These are phyloP conservation scores for Eucalyptus microcorys DNA, from an alignment of 345 rosid species.

Conservation along the genomic window DNA sequence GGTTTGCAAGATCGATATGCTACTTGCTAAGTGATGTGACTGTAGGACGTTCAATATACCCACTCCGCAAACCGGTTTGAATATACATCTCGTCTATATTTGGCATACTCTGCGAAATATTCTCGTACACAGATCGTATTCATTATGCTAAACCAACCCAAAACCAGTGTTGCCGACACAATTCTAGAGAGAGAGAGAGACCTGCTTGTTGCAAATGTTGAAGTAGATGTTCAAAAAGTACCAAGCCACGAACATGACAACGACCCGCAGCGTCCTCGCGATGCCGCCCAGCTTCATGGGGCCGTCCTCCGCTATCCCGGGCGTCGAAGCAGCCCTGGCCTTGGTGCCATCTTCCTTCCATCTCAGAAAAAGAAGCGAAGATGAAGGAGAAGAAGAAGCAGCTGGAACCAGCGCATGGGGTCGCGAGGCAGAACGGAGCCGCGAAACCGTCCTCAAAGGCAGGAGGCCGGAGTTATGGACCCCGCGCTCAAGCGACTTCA, in stretches of 20 bases:
- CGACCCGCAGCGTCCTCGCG: background rate
- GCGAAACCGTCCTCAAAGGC: background rate
- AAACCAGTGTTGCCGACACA: background rate
- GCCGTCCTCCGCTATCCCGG: background rate
- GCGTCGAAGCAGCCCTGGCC: constrained; percentile 1
- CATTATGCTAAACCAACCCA: background rate
- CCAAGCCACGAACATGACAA: constrained; percentile 3
- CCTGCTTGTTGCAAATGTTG: constrained; percentile 15
- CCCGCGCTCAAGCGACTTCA: background rate
- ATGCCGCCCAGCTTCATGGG: background rate
- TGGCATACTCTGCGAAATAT: background rate
- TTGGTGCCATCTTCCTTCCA: background rate
- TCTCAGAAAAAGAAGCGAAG: background rate
- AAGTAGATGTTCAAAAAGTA: constrained; percentile 4
- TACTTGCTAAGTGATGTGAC: background rate
- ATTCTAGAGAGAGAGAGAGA: background rate
- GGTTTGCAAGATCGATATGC: background rate
- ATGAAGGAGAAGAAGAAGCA: background rate
- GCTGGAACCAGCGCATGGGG: background rate
- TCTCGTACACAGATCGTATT: background rate
- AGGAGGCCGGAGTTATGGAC: background rate
- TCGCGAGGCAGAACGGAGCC: background rate
- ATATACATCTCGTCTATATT: background rate
- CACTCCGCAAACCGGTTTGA: background rate
- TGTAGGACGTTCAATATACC: background rate